Evolutionary conservation across 805 yeast genomes (phyloP), one percentile per base, ranked within the genome.

Genomic region (Ogataea degrootiae): DNA sequence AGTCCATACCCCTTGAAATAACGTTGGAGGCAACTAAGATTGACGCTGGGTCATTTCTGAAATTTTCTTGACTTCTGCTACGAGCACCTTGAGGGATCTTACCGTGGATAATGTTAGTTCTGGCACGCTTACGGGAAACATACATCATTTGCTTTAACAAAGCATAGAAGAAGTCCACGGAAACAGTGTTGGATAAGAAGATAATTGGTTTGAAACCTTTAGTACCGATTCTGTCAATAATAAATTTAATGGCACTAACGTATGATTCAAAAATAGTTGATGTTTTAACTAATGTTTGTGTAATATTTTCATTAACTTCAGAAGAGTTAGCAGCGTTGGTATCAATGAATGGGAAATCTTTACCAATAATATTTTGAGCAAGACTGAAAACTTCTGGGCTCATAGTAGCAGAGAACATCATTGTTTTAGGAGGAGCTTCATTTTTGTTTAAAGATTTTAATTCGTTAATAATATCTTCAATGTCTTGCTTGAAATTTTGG

Each of bases 1-100:
- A 87, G 71, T 92, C 97, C 85, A 92, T 83, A 56, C 98, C 98
- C 70, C 98, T 82, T 14, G 97, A 97, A 51, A 91, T 95, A 49
- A 92, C 97, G 68, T 90, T 96, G 6, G 97, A 87, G 46, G 92
- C 83, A 46, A 92, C 79, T 48, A 92, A 73, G 40, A 91, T 62
- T 47, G 88, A 86, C 29, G 66, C 51, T 49, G 62, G 58, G 15
- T 72, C 56, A 46, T 59, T 62, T 56, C 70, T 59, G 56, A 68
- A 68, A 2, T 37, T 54, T n/a, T 49, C 45, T 51, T 64, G 66
- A 48, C 62, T 48, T 51, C 56, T 44, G 51, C 61, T 60, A 58
- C 98, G 82, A 41, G 71, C 75, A 23, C 73, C 70, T 68, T 88
- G 96, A 29, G 84, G 65, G 65, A 86, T 68, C 60, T 83, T 81